These are phyloP conservation scores for Metarhizium brunneum DNA, from an alignment of 2,329 filamentous ascomycete species.

Conservation along the genomic window DNA sequence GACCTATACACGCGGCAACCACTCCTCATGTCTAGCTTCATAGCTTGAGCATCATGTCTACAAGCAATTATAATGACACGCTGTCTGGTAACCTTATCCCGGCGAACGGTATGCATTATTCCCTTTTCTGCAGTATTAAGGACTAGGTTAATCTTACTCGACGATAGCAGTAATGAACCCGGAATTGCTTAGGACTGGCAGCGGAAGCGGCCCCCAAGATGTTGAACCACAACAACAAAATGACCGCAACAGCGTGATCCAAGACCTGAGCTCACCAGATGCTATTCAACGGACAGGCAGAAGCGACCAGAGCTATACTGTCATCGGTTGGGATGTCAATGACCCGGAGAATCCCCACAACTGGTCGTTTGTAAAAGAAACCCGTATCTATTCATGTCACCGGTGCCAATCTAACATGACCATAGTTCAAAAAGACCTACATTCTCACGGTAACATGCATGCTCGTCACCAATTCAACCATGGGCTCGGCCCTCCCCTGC, in stretches of 20 bases:
- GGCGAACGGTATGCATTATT: not conserved
- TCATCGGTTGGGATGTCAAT: slow-evolving; percentile 36
- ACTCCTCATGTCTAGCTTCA: not conserved
- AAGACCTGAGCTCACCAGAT: slow-evolving; percentile 22
- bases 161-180: not conserved
- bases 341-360: slow-evolving; percentile 46
- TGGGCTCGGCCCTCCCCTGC: slow-evolving; percentile 55
- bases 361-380: slow-evolving; percentile 30
- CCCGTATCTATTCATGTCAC: not conserved
- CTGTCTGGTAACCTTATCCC: not conserved
- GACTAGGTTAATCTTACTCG: not conserved
- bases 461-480: slow-evolving; percentile 58
- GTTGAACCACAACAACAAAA: not conserved
- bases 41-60: not conserved
- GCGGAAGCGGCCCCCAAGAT: not conserved
- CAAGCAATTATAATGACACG: not conserved
- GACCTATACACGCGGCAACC: no score
- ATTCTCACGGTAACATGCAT: slow-evolving; percentile 47
- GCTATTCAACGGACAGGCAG: slow-evolving; percentile 23
- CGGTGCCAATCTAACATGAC: not conserved
- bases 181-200: not conserved
- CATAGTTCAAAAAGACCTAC: slow-evolving; percentile 42
- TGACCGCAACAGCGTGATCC: slow-evolving; percentile 25
- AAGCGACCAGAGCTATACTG: slow-evolving; percentile 20
- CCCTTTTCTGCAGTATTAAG: not conserved